phyloP scores from a whole-genome alignment of 1,284 basidiomycete species.

The Boletus mariae region DNA sequence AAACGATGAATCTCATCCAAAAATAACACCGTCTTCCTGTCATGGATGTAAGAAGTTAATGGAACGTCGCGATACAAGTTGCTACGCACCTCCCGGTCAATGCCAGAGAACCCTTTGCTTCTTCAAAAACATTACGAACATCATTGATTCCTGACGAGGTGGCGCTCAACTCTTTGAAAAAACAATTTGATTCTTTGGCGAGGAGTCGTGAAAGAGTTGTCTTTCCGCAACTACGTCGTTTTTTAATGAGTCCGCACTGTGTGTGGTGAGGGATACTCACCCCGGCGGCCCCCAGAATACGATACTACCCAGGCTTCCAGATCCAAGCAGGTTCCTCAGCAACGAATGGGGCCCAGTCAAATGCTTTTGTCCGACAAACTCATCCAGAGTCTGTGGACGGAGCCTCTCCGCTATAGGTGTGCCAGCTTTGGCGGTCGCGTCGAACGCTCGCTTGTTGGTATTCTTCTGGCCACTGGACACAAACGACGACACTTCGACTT shows the following conservation, averaged over 20 bases:
- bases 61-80: background rate
- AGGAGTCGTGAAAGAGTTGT: slow-evolving; percentile 77
- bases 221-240: slow-evolving; percentile 58
- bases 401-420: slow-evolving; percentile 66
- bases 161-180: slow-evolving; percentile 76
- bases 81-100: slow-evolving; percentile 57
- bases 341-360: slow-evolving; percentile 52
- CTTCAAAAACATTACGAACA: slow-evolving; percentile 77
- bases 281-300: slow-evolving; percentile 79
- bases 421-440: slow-evolving; percentile 33
- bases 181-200: slow-evolving; percentile 54
- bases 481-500: slow-evolving; percentile 10
- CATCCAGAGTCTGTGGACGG: slow-evolving; percentile 55
- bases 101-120: slow-evolving; percentile 69
- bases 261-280: slow-evolving; percentile 23
- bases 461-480: slow-evolving; percentile 26
- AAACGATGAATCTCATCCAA: slow-evolving; percentile 91
- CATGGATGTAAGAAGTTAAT: slow-evolving; percentile 3
- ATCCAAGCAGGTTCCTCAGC: slow-evolving; percentile 47
- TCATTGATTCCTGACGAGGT: slow-evolving; percentile 76
- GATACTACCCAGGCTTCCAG: slow-evolving; percentile 53
- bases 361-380: slow-evolving; percentile 70
- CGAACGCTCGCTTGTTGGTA: slow-evolving; percentile 19
- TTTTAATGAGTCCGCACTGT: background rate
- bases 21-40: slow-evolving; percentile 69